phyloP scores from a whole-genome alignment of 1,284 basidiomycete species.

The Phylloporus sp. region DNA sequence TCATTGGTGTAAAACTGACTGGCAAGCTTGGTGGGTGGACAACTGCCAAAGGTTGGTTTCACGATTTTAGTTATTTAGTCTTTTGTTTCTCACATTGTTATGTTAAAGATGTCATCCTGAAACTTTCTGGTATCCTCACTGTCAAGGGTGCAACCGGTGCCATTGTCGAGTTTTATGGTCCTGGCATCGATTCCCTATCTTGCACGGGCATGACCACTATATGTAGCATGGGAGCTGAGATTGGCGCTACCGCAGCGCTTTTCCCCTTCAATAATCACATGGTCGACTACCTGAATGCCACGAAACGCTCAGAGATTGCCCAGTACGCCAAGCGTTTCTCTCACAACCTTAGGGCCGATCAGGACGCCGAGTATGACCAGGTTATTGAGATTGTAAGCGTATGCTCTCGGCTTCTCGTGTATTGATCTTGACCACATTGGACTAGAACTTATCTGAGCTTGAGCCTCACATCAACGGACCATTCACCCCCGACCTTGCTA shows the following conservation, averaged over 20 bases:
- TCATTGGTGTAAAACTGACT: conserved; percentile 96
- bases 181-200: conserved; percentile 95
- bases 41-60: conserved; percentile 84
- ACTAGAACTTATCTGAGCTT: conserved; percentile 90
- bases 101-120: conserved; percentile 87
- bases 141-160: conserved; percentile 98
- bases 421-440: conserved; percentile 7
- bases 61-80: neutral
- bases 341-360: conserved; percentile 92
- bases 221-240: conserved; percentile 99
- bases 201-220: conserved; percentile 99
- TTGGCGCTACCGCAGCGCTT: conserved; percentile 97
- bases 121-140: conserved; percentile 96
- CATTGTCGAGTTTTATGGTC: conserved; percentile 93
- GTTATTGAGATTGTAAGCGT: conserved; percentile 85
- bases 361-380: conserved; percentile 93
- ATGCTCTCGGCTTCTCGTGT: neutral
- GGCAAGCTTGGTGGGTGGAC: conserved; percentile 98
- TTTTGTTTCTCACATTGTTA: conserved; percentile 9
- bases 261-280: conserved; percentile 99
- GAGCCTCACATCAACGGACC: conserved; percentile 99
- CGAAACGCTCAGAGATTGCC: conserved; percentile 89
- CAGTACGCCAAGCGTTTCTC: conserved; percentile 90
- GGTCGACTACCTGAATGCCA: conserved; percentile 92
- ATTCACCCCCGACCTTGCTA: conserved; percentile 95